phyloP scores from a whole-genome alignment of 345 rosid species.

The Sisymbrium irio region DNA sequence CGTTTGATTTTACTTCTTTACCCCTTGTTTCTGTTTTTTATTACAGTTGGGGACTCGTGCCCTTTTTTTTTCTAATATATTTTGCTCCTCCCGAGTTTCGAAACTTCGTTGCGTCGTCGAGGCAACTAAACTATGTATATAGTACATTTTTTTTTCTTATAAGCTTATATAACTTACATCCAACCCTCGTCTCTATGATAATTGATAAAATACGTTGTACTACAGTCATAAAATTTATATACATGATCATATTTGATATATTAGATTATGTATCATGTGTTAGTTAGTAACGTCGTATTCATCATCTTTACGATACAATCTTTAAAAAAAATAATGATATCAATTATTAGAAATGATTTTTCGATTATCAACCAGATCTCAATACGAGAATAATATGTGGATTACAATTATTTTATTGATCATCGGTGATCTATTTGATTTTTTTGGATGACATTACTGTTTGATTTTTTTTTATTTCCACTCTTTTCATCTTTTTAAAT shows the following conservation, averaged over 20 bases:
- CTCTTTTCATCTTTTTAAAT: too few relatives aligned
- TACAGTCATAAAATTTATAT: neutral
- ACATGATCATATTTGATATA: neutral
- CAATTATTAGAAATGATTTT: neutral
- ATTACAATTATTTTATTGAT: neutral
- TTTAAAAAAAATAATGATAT: neutral
- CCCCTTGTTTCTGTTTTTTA: constrained; percentile 9
- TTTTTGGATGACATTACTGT: neutral
- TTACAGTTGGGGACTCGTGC: constrained; percentile 40
- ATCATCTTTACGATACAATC: neutral
- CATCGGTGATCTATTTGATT: neutral
- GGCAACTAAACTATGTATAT: constrained; percentile 1
- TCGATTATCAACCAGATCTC: neutral
- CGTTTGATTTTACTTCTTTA: neutral
- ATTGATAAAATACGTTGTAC: neutral
- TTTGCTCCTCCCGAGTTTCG: constrained; percentile 28
- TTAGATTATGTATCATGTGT: neutral
- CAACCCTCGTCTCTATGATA: neutral
- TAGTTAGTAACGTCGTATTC: neutral
- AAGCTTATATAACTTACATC: neutral
- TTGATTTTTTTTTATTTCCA: too few relatives aligned
- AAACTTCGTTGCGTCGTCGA: constrained; percentile 29
- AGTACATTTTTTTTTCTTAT: neutral
- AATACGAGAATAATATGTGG: neutral
- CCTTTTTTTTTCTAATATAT: neutral